A percentile compares a stretch with the other conserved stretches of the same genome.
Conservation (phyloP, 192 early-diverging fungal species). For the Linnemannia schmuckeri region DNA sequence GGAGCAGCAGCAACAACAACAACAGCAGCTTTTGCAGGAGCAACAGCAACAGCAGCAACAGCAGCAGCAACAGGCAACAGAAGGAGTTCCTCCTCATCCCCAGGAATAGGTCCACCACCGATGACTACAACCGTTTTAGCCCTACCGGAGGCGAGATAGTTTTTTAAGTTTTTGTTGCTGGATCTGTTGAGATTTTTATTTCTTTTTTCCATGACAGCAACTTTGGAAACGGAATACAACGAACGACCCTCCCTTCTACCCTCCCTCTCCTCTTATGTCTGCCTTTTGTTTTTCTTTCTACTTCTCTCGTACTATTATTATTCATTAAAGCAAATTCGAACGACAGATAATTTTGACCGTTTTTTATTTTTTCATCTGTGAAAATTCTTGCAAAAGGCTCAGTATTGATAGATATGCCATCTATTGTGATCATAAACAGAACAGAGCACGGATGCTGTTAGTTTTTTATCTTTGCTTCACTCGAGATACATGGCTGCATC, state of each 20-base stretch:
- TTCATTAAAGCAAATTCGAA: neutral
- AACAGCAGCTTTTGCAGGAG: constrained; percentile 37
- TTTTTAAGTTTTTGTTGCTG: neutral
- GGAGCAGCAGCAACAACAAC: constrained; percentile 43
- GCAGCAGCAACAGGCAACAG: constrained; percentile 7
- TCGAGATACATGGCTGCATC: neutral
- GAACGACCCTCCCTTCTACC: neutral
- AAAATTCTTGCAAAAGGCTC: neutral
- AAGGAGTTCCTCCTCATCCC: neutral
- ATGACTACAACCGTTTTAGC: constrained; percentile 6
- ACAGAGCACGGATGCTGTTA: neutral
- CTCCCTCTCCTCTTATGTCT: neutral
- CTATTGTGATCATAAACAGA: neutral
- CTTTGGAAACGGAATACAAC: constrained; percentile 1
- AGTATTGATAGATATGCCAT: neutral
- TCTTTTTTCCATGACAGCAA: neutral
- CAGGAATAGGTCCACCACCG: constrained; percentile 27
- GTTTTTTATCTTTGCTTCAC: neutral
- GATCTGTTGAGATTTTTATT: neutral
- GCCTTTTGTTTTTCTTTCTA: neutral
- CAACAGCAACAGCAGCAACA: constrained; percentile 46
- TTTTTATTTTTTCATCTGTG: neutral
- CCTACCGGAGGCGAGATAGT: neutral
- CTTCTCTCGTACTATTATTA: neutral
- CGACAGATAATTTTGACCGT: neutral